phyloP scores from a whole-genome alignment of 805 yeast species.

The Teunomyces atbi region DNA sequence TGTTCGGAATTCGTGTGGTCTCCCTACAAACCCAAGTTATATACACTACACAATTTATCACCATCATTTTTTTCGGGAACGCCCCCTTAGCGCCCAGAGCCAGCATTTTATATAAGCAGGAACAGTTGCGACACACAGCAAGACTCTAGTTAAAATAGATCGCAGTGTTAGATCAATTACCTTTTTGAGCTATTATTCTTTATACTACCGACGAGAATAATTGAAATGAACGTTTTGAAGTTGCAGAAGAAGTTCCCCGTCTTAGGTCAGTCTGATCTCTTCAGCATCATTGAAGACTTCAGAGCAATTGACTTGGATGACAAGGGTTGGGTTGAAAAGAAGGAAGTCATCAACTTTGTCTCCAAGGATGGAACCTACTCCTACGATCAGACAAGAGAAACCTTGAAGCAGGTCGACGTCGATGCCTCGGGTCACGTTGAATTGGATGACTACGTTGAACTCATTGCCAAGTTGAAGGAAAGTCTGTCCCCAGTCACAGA shows the following conservation, averaged over 20 bases:
- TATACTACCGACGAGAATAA: neutral
- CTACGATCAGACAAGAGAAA: constrained; percentile 92
- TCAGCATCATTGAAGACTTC: constrained; percentile 82
- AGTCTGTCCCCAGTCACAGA: constrained; percentile 15
- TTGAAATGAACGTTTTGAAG: constrained; percentile 42
- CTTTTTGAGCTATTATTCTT: neutral
- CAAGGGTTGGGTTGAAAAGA: constrained; percentile 92
- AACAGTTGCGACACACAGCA: neutral
- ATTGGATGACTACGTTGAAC: constrained; percentile 86
- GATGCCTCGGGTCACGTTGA: constrained; percentile 98
- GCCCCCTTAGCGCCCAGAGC: neutral
- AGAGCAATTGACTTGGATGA: constrained; percentile 83
- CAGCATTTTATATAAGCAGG: constrained; percentile 1
- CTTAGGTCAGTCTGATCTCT: constrained; percentile 82
- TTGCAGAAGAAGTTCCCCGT: constrained; percentile 78
- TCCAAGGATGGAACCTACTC: constrained; percentile 75
- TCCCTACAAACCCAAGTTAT: neutral
- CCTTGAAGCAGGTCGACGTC: constrained; percentile 84
- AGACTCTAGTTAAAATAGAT: neutral
- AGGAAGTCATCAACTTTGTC: constrained; percentile 80
- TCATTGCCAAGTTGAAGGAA: constrained; percentile 78
- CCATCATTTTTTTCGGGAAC: neutral
- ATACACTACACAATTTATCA: neutral
- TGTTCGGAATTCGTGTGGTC: neutral
- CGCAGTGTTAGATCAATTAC: neutral